These are phyloP conservation scores for Spiromastix sp. DNA, from an alignment of 2,329 filamentous ascomycete genomes.

Conservation along the genomic window DNA sequence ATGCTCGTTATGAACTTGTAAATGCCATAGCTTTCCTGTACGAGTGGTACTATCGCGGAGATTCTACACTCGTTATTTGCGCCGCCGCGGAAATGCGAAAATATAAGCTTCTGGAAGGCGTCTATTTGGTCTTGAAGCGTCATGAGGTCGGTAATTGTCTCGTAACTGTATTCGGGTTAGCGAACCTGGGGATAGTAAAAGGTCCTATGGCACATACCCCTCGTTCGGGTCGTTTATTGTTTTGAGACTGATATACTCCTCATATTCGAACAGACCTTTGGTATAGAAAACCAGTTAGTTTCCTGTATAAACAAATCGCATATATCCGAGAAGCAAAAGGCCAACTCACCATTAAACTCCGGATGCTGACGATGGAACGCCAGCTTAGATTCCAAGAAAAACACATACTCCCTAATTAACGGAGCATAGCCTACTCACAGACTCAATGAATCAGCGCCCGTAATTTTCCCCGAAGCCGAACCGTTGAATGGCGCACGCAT, in stretches of 20 bases:
- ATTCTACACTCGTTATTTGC: conserved; percentile 96
- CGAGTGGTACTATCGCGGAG: conserved; percentile 80
- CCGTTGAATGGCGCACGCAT: no score
- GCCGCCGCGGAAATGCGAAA: conserved; percentile 85
- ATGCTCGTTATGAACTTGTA: conserved; percentile 99
- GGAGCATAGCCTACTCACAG: conserved; percentile 77
- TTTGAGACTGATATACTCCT: conserved; percentile 96
- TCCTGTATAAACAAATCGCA: neutral
- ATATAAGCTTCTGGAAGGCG: conserved; percentile 95
- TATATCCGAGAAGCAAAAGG: neutral
- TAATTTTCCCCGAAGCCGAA: no score
- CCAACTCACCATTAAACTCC: conserved; percentile 73
- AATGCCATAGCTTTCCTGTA: conserved; percentile 97
- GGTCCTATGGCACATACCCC: conserved; percentile 49
- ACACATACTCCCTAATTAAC: conserved; percentile 92
- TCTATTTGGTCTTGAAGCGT: conserved; percentile 96
- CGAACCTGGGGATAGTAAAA: neutral
- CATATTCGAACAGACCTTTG: conserved; percentile 80
- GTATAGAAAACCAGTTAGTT: conserved; percentile 8
- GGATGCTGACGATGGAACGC: conserved; percentile 94
- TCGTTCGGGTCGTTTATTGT: conserved; percentile 98
- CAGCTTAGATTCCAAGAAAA: conserved; percentile 87
- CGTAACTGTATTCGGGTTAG: conserved; percentile 43
- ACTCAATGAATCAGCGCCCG: no score
- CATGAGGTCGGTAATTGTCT: conserved; percentile 96